Evolutionary conservation across 1,139 yeast species (phyloP).

Genomic region (Saccharomyces hybrid): DNA sequence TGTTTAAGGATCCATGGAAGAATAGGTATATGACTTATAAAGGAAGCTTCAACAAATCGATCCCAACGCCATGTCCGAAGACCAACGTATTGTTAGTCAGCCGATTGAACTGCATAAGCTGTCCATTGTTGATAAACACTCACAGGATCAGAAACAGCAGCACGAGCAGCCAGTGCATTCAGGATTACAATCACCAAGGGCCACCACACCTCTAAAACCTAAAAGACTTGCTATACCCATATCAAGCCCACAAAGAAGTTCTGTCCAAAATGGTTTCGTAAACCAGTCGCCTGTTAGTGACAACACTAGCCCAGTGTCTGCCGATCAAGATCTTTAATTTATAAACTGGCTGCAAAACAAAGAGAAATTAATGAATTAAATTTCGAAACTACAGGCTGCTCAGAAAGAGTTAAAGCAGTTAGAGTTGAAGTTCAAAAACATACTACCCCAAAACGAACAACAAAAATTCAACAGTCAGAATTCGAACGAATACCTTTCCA

Average conservation of each 20-base stretch:
- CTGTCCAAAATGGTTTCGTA: not conserved
- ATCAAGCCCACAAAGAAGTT: conserved; percentile 1
- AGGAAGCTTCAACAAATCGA: not conserved
- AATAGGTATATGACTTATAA: not conserved
- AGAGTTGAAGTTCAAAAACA: conserved; percentile 18
- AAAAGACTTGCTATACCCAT: conserved; percentile 3
- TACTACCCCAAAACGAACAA: not conserved
- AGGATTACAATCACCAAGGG: not conserved
- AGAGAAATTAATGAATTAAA: conserved; percentile 38
- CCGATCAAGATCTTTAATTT: conserved; percentile 24
- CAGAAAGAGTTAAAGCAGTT: conserved; percentile 34
- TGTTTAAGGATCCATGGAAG: not conserved
- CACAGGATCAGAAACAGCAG: not conserved
- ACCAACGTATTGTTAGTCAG: conserved; percentile 29
- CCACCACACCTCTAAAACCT: not conserved
- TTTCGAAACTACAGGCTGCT: conserved; percentile 31
- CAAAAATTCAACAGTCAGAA: conserved; percentile 8
- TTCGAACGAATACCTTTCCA: not conserved
- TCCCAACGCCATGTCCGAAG: conserved; percentile 5
- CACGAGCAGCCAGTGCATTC: not conserved
- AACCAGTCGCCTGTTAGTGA: not conserved
- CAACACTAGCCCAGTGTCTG: not conserved
- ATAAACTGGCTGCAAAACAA: conserved; percentile 39
- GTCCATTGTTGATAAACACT: conserved; percentile 20
- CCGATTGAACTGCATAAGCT: conserved; percentile 31